Evolutionary conservation across 75 land plant species (phyloP).

Genomic region (Pinus albicaulis): DNA sequence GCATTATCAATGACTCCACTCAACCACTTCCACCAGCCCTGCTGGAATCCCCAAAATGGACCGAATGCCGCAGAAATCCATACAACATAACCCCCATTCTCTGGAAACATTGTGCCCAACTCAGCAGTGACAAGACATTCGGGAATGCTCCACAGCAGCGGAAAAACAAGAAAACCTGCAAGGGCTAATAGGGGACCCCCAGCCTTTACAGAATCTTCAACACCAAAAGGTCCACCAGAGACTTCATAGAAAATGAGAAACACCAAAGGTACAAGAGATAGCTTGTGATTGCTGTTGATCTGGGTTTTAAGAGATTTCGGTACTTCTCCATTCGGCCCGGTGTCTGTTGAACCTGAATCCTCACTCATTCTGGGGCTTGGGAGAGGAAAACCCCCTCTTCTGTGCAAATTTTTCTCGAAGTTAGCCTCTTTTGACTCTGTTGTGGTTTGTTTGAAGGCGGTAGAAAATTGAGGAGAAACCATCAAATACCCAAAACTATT

Average conservation of each 20-base stretch:
- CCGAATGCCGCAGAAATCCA: constrained; percentile 87
- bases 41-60: constrained; percentile 86
- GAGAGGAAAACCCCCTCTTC: no score
- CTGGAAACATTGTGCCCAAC: constrained; percentile 76
- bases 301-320: no score
- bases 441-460: no score
- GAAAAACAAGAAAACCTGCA: constrained; percentile 49
- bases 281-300: constrained; percentile 14
- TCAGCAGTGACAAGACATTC: constrained; percentile 82
- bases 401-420: no score
- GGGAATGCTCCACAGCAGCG: constrained; percentile 62
- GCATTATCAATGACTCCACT: constrained; percentile 91
- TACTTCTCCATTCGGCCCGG: no score
- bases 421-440: no score
- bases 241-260: constrained; percentile 64
- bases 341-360: no score
- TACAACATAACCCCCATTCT: constrained; percentile 81
- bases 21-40: constrained; percentile 82
- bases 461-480: no score
- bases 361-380: no score
- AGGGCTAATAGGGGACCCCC: constrained; percentile 60
- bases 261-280: constrained; percentile 47
- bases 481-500: no score
- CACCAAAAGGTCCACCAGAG: constrained; percentile 71
- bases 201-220: constrained; percentile 53